Base-by-base conservation (phyloP, 208 protist species). In the Trypanosoma theileri region DNA sequence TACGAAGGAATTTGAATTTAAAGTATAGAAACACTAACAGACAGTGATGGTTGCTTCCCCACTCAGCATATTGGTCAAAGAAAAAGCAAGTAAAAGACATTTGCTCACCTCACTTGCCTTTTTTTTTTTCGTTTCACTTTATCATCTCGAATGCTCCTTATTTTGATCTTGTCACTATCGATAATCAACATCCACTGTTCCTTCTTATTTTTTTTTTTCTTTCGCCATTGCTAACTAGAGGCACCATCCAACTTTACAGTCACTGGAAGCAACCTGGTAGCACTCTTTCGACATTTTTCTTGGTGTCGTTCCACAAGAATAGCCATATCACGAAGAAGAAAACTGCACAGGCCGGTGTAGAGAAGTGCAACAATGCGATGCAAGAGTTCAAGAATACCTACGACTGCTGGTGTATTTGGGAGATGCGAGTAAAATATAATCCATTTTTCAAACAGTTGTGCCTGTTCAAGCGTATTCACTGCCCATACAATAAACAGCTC, bases 311-410 rank as follows among this genome's bases (percentile, higher is more conserved):
- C 76, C 10, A 89, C 77, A 13, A 94, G 74, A 53, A 87, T 67
- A 16, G 69, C 66, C 84, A 92, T 89, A 79, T 94, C 85, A 44
- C 84, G 83, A n/a, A 94, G 75, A 40, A 91, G 66, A 69, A 90
- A 88, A 24, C 69, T 69, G 59, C 88, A 92, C 9, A 75, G 45
- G 8, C 80, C 85, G 50, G 62, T 77, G 74, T 94, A 92, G 19
- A 94, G 71, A 59, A 80, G 74, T n/a, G 66, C 67, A 22, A 69
- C 70, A 26, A 89, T 80, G 28, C 79, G 69, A 19, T 77, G 64
- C 40, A 94, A 71, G 4, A 87, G 51, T 40, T 74, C 60, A 19
- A 84, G 44, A 56, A 87, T 75, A 26, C 83, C 70, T 48, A 65
- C 50, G 28, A 86, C 77, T 12, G 63, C 71, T 22, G 70, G 64